These are phyloP conservation scores for Pontederia paniculata DNA, from an alignment of 176 grass and related monocot species.

Conservation along the genomic window DNA sequence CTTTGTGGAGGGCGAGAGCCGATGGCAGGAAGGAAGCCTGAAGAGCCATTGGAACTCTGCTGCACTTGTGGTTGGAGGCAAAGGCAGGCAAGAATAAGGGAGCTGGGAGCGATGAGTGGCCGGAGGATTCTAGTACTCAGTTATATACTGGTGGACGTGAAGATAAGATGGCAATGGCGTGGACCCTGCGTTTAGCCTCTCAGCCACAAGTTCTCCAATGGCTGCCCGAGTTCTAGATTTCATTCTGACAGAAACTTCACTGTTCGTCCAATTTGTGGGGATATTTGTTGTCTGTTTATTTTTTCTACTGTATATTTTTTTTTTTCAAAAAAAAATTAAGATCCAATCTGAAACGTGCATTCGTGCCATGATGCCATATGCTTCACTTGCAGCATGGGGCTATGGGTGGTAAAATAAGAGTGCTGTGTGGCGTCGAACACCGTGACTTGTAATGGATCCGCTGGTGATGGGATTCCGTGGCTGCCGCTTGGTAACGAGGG, in stretches of 20 bases:
- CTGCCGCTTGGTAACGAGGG: no score
- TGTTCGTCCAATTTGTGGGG: slow-evolving; percentile 13
- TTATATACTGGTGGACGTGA: slow-evolving; percentile 28
- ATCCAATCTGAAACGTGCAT: no score
- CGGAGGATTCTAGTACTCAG: slow-evolving; percentile 42
- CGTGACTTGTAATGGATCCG: no score
- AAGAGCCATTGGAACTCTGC: slow-evolving; percentile 39
- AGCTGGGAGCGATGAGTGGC: slow-evolving; percentile 6
- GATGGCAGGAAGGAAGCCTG: slow-evolving; percentile 56
- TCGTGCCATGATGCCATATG: no score
- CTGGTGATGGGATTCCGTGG: no score
- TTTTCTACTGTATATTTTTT: not conserved
- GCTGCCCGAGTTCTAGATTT: slow-evolving; percentile 43
- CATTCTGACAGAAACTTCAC: slow-evolving; percentile 19
- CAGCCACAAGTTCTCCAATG: slow-evolving; percentile 40
- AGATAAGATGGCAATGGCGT: slow-evolving; percentile 28
- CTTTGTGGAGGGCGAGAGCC: slow-evolving; percentile 64
- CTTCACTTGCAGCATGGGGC: no score
- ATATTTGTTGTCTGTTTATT: slow-evolving; percentile 15
- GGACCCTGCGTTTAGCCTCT: slow-evolving; percentile 8
- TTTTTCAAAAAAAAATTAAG: no score
- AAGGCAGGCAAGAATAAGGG: not conserved
- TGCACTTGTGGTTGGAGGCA: no score
- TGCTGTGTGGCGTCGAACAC: no score
- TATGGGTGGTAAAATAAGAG: no score